These are phyloP conservation scores for Tolypocladium tropicale DNA, from an alignment of 2,329 filamentous ascomycete genomes.

Conservation along the genomic window DNA sequence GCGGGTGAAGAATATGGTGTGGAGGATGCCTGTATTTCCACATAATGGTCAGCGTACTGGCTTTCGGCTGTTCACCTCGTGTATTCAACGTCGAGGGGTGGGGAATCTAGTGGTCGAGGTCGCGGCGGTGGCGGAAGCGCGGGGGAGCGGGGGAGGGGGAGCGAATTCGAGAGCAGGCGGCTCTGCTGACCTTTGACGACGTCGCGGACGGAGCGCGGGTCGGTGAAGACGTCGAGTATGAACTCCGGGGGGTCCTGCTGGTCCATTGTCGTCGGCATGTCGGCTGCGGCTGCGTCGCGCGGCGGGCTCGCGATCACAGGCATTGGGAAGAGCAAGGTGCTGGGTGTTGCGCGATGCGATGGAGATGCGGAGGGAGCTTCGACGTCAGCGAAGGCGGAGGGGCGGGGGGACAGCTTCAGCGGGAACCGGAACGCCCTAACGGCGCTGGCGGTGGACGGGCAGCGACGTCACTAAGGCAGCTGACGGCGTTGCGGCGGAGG, in stretches of 20 bases:
- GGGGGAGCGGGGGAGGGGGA: conserved; percentile 7
- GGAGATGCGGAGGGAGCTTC: neutral
- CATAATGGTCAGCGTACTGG: neutral
- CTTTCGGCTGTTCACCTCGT: too few relatives aligned
- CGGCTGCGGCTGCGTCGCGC: neutral
- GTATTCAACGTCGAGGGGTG: too few relatives aligned
- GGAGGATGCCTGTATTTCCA: conserved; percentile 60
- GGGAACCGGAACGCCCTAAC: neutral
- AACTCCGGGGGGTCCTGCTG: conserved; percentile 65
- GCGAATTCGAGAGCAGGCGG: conserved; percentile 5
- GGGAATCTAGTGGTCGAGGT: neutral
- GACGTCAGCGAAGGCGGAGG: neutral
- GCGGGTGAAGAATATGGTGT: conserved; percentile 98
- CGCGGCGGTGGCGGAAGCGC: neutral
- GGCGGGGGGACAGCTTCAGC: neutral
- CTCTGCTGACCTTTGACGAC: conserved; percentile 67
- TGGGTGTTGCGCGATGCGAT: neutral
- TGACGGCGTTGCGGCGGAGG: neutral
- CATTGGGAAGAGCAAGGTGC: neutral
- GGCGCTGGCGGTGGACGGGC: neutral
- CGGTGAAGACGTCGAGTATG: conserved; percentile 86
- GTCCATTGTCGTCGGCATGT: conserved; percentile 2
- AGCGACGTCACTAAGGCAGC: neutral
- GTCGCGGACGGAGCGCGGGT: conserved; percentile 80
- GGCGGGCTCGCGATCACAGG: neutral